Percentiles rank a stretch among this genome's conserved stretches.
phyloP scores from a whole-genome alignment of 139 green algal species.

The Pseudopediastrum boryanum region DNA sequence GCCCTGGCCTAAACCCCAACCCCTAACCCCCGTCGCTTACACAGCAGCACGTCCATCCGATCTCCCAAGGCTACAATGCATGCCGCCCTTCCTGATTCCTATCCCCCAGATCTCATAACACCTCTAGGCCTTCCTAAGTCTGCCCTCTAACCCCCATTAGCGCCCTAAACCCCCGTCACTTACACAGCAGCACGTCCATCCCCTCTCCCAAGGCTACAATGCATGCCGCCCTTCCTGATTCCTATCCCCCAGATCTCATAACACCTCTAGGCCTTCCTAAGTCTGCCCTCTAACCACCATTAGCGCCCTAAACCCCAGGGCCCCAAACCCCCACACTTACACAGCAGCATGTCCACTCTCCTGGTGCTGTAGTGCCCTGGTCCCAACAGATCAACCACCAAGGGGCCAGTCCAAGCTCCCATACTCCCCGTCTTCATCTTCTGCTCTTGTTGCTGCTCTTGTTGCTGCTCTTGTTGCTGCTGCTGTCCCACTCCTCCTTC shows the following conservation, averaged over 20 bases:
- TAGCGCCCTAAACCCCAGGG: too few relatives aligned
- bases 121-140: too few relatives aligned
- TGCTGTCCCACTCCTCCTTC: not conserved
- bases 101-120: too few relatives aligned
- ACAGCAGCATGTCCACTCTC: slow-evolving; percentile 29
- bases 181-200: not conserved
- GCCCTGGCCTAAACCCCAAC: too few relatives aligned
- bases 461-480: not conserved
- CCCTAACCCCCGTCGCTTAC: not conserved
- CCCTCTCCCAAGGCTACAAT: not conserved
- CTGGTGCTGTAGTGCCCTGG: not conserved
- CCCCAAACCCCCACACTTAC: slow-evolving; percentile 13
- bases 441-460: not conserved
- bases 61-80: too few relatives aligned
- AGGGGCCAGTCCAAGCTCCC: slow-evolving; percentile 10
- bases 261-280: not conserved
- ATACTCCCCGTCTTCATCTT: not conserved
- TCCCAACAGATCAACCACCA: not conserved
- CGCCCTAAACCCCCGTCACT: not conserved
- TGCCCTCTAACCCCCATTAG: too few relatives aligned
- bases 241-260: not conserved
- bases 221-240: not conserved
- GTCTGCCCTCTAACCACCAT: not conserved
- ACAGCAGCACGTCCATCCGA: too few relatives aligned
- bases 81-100: too few relatives aligned